phyloP scores from a whole-genome alignment of 371 early-diverging fungal genomes.

The Zopfochytrium polystomum region DNA sequence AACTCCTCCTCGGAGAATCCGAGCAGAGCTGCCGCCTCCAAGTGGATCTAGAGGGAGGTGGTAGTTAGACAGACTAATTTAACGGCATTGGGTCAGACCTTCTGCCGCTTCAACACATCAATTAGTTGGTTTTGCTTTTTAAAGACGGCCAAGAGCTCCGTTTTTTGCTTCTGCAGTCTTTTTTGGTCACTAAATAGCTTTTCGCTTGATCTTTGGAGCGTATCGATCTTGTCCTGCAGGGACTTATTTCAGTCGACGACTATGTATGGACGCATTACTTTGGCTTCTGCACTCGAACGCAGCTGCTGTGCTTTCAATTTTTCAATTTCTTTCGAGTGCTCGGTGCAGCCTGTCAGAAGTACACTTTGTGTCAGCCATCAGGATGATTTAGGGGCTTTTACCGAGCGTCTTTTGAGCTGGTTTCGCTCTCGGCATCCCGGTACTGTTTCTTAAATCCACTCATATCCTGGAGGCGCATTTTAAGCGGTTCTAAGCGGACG shows the following conservation, averaged over 20 bases:
- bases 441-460: constrained; percentile 13
- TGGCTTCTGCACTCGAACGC: constrained; percentile 26
- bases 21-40: constrained; percentile 49
- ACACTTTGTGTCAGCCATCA: background rate
- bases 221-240: constrained; percentile 42
- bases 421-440: constrained; percentile 20
- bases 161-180: constrained; percentile 43
- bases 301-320: constrained; percentile 23
- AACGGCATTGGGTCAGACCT: no score
- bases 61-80: no score
- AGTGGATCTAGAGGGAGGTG: no score
- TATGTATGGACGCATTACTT: constrained; percentile 16
- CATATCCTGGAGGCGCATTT: constrained; percentile 11
- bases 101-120: constrained; percentile 50
- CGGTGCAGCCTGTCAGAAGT: constrained; percentile 37
- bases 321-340: constrained; percentile 45
- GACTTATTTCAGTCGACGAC: background rate
- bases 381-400: background rate
- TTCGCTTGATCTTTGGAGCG: constrained; percentile 29
- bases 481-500: no score
- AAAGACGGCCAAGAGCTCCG: constrained; percentile 44
- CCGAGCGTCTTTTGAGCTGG: constrained; percentile 37
- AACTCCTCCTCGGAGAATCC: constrained; percentile 55
- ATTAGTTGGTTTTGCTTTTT: constrained; percentile 50
- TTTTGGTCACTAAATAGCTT: constrained; percentile 42